A percentile compares a stretch with the other conserved stretches of the same genome.
phyloP scores from a whole-genome alignment of 1,284 basidiomycete genomes.

The Marasmius tenuissimus region DNA sequence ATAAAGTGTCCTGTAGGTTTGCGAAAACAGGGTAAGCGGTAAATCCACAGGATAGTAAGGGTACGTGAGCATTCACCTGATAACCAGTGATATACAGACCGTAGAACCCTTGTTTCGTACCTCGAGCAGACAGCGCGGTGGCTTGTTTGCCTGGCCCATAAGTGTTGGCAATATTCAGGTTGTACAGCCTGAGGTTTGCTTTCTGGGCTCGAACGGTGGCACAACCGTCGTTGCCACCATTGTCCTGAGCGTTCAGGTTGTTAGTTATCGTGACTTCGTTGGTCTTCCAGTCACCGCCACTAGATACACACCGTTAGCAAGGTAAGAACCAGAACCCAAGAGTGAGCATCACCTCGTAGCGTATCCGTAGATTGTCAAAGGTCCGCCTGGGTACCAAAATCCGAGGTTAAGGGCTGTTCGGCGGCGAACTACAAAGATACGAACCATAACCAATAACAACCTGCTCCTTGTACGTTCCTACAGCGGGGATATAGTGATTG shows the following conservation, averaged over 20 bases:
- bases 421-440: neutral
- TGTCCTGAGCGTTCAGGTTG: constrained; percentile 26
- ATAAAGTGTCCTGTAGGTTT: constrained; percentile 7
- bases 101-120: constrained; percentile 23
- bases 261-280: constrained; percentile 26
- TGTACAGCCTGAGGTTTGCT: constrained; percentile 22
- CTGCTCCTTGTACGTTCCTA: constrained; percentile 24
- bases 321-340: neutral
- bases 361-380: constrained; percentile 24
- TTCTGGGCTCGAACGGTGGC: constrained; percentile 19
- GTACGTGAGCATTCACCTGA: constrained; percentile 6
- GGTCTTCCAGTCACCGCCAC: constrained; percentile 21
- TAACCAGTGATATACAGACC: constrained; percentile 23
- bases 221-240: constrained; percentile 21
- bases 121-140: constrained; percentile 23
- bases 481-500: neutral
- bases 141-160: constrained; percentile 26
- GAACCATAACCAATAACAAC: constrained; percentile 20
- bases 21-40: neutral
- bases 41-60: neutral
- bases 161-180: constrained; percentile 25
- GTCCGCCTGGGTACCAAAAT: neutral
- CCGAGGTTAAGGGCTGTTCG: neutral
- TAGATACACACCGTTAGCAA: constrained; percentile 1
- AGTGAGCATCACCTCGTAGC: constrained; percentile 16